Conservation (phyloP, 768 basidiomycete species). For the Podaxis sp. region DNA sequence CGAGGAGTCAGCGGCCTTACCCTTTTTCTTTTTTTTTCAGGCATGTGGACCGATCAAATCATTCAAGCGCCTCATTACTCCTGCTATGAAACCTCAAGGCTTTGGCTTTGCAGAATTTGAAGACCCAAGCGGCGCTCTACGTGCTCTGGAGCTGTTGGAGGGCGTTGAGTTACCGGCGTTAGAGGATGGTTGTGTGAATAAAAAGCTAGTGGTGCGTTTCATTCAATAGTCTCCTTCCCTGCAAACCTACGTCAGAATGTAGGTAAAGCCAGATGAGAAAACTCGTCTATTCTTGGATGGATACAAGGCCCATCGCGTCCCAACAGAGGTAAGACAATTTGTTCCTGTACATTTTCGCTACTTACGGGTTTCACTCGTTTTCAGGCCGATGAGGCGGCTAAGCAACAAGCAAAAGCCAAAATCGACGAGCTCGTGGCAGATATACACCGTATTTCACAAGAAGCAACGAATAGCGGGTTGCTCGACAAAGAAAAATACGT, state of each 20-base stretch:
- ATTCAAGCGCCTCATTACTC: constrained; percentile 91
- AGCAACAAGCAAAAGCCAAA: constrained; percentile 60
- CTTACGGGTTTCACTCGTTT: constrained; percentile 11
- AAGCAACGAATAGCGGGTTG: constrained; percentile 71
- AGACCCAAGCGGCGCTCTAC: constrained; percentile 87
- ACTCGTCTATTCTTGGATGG: constrained; percentile 86
- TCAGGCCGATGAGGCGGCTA: constrained; percentile 71
- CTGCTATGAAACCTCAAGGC: constrained; percentile 91
- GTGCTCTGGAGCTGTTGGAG: constrained; percentile 56
- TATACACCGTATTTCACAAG: constrained; percentile 71
- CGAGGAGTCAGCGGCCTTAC: background rate
- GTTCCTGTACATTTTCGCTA: background rate
- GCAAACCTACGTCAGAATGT: constrained; percentile 42
- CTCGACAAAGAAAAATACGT: constrained; percentile 85
- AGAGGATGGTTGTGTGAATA: constrained; percentile 54
- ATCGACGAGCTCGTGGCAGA: constrained; percentile 68
- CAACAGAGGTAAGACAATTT: constrained; percentile 67
- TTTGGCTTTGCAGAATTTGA: constrained; percentile 98
- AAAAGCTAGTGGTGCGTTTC: constrained; percentile 60
- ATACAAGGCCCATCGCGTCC: constrained; percentile 76
- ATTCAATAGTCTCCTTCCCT: constrained; percentile 36
- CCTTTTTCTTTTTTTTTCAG: constrained; percentile 36
- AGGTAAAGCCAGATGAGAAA: constrained; percentile 98
- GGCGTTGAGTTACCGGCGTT: constrained; percentile 52
- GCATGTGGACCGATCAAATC: constrained; percentile 88